Evolutionary conservation across 139 green algal genomes (phyloP).

Genomic region (Diplosphaera chodatii): DNA sequence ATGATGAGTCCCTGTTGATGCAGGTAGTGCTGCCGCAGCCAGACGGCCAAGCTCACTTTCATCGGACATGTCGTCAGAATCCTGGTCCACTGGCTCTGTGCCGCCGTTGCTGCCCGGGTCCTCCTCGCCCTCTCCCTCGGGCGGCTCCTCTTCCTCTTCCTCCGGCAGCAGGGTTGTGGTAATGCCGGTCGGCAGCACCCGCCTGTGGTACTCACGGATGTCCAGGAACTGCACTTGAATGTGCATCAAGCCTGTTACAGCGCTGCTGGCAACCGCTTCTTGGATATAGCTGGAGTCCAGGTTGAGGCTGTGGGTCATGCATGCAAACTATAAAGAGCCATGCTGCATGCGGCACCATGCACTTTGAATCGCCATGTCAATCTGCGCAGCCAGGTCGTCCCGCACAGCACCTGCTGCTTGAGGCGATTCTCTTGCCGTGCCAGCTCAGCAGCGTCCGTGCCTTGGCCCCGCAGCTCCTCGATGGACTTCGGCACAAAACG

Average conservation of each 20-base stretch:
- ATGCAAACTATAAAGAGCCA: too few relatives aligned
- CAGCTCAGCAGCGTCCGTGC: not conserved
- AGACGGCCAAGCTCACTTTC: not conserved
- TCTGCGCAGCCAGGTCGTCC: too few relatives aligned
- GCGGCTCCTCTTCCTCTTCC: not conserved
- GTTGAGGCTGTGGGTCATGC: too few relatives aligned
- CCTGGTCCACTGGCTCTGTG: too few relatives aligned
- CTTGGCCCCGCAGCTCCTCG: not conserved
- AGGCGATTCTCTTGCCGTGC: not conserved
- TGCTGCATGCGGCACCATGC: too few relatives aligned
- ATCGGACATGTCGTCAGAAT: not conserved
- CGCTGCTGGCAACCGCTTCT: too few relatives aligned
- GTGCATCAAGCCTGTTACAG: too few relatives aligned
- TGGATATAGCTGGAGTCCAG: too few relatives aligned
- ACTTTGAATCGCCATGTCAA: too few relatives aligned
- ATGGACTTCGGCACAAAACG: not conserved
- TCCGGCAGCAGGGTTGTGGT: not conserved
- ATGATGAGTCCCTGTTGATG: too few relatives aligned
- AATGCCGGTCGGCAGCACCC: not conserved
- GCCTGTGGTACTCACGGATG: not conserved
- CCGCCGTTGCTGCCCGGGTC: too few relatives aligned
- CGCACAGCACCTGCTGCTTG: not conserved
- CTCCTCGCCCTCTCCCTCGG: not conserved
- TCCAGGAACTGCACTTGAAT: not conserved
- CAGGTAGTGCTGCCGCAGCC: too few relatives aligned